These are phyloP conservation scores for Phytophthora cryptogea DNA, from an alignment of 352 stramenopile species.

Conservation along the genomic window DNA sequence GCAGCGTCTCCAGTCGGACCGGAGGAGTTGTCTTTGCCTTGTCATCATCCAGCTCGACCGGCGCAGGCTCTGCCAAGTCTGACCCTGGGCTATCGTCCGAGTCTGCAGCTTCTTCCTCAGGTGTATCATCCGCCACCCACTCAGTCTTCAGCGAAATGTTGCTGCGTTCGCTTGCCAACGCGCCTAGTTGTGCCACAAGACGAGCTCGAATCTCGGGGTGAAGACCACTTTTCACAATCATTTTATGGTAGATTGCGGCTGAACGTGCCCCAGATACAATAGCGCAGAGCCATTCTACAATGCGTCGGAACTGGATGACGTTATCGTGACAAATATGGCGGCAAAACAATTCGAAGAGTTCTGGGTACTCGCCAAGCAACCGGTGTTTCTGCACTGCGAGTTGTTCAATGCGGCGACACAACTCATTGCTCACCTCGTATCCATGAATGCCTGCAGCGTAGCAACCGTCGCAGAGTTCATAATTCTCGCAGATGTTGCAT, in stretches of 20 bases:
- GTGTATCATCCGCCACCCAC: slow-evolving; percentile 58
- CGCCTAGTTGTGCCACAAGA: slow-evolving; percentile 61
- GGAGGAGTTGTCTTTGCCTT: slow-evolving; percentile 9
- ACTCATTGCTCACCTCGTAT: slow-evolving; percentile 69
- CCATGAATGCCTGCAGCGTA: slow-evolving; percentile 71
- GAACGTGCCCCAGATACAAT: slow-evolving; percentile 64
- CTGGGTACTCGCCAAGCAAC: slow-evolving; percentile 54
- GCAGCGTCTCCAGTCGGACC: slow-evolving; percentile 57
- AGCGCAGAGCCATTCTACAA: slow-evolving; percentile 73
- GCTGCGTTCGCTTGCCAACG: slow-evolving; percentile 58
- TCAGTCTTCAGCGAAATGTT: slow-evolving; percentile 73
- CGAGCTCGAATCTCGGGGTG: slow-evolving; percentile 78
- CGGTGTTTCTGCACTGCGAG: slow-evolving; percentile 57
- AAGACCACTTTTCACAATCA: slow-evolving; percentile 74
- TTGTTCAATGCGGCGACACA: slow-evolving; percentile 71
- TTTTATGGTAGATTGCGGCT: slow-evolving; percentile 57
- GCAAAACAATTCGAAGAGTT: slow-evolving; percentile 74
- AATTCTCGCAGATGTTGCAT: slow-evolving; percentile 74
- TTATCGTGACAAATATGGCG: slow-evolving; percentile 75
- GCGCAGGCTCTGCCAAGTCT: slow-evolving; percentile 8
- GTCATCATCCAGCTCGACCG: slow-evolving; percentile 15
- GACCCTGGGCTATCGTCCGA: slow-evolving; percentile 20
- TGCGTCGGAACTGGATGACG: slow-evolving; percentile 65
- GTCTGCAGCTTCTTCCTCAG: slow-evolving; percentile 39
- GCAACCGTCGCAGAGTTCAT: slow-evolving; percentile 71